Evolutionary conservation across 768 basidiomycete genomes (phyloP).

Genomic region (Podaxis rugospora): DNA sequence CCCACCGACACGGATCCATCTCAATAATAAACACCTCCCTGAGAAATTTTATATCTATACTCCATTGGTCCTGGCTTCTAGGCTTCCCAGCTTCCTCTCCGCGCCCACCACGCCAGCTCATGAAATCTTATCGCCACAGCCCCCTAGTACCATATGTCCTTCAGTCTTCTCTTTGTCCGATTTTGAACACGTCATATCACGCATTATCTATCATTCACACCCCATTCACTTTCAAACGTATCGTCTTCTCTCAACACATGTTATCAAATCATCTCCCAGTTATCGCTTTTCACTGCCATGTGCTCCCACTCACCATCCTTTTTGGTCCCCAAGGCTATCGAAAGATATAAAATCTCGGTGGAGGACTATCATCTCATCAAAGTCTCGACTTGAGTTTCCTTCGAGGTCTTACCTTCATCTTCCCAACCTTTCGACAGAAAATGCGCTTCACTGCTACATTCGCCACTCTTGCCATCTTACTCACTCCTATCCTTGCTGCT

Average conservation of each 20-base stretch:
- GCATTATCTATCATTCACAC: not conserved
- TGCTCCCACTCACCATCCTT: not conserved
- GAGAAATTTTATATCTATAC: not conserved
- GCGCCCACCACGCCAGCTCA: not conserved
- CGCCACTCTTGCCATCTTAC: constrained; percentile 3
- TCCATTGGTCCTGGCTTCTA: not conserved
- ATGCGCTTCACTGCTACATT: constrained; percentile 6
- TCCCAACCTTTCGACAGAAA: not conserved
- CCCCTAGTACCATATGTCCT: not conserved
- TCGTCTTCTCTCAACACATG: not conserved
- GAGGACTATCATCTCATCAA: not conserved
- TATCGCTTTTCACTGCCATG: not conserved
- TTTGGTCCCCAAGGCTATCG: not conserved
- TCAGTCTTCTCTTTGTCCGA: not conserved
- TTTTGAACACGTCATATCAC: not conserved
- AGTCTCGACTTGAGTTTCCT: not conserved
- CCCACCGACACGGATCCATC: not conserved
- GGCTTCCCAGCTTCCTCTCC: not conserved
- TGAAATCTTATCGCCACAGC: not conserved
- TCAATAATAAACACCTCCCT: not conserved
- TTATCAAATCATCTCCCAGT: not conserved
- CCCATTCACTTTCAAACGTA: not conserved
- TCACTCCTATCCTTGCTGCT: constrained; percentile 2
- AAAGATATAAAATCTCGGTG: not conserved
- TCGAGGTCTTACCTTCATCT: not conserved